Base-by-base conservation (phyloP, 164 flowering plant genomes). In the Cinnamomum chago region DNA sequence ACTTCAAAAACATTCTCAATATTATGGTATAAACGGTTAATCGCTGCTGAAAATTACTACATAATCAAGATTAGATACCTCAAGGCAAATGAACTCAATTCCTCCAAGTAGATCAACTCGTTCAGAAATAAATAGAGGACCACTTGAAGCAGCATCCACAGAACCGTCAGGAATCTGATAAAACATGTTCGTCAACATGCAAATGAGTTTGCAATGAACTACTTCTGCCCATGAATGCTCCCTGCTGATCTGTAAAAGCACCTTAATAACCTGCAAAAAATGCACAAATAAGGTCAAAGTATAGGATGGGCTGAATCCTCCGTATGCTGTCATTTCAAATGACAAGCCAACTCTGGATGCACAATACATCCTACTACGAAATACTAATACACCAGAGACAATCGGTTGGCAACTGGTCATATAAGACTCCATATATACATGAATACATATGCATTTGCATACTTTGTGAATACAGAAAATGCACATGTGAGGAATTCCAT, bases 91-190 rank as follows among this genome's bases (percentile, higher is more conserved):
- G 79, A 92, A 96, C 33, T 90, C 92, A 66, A 89, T 86, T 77
- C 99, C 99, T 50, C 99, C 99, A 79, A 94, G 87, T 80, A 88
- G 85, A 84, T 94, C 95, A 79, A 90, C 81, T 79, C 88, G 97
- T 66, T 89, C 88, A 67, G 84, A 78, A 35, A 88, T 84, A 90
- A 96, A 90, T 25, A 68, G 66, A 22, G 89, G 83, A 70, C 76
- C 51, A 73, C 72, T 81, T 70, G 88, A 74, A 75, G 51, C 75
- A 81, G 79, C 68, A 74, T 81, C 77, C 30, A 55, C 64, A 70
- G 84, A 50, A 25, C 72, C 90, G 79, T 81, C 88, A 75, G 92
- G 79, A 68, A 88, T 82, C 75, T 87, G 80, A 83, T 96, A 96
- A 76, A 91, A 91, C 97, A 96, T 89, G 85, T 92, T 96, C 67